Percentiles rank a stretch among this genome's conserved stretches.
These are phyloP conservation scores for Aquanectria penicillioides DNA, from an alignment of 2,329 filamentous ascomycete species.

Conservation along the genomic window DNA sequence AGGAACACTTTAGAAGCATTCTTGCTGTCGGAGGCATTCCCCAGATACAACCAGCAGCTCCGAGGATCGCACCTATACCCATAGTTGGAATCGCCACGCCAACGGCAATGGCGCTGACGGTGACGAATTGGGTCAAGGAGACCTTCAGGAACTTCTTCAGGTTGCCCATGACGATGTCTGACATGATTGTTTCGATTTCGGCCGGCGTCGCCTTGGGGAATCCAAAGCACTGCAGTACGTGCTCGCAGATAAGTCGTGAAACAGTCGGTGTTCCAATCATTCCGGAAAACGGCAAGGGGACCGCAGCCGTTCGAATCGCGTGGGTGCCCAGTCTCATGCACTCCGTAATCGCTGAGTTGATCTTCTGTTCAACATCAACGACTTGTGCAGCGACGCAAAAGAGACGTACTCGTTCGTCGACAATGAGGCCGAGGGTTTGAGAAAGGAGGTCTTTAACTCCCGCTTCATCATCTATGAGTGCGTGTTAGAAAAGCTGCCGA, in stretches of 20 bases:
- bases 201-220: conserved; percentile 37
- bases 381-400: conserved; percentile 43
- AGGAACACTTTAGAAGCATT: conserved; percentile 40
- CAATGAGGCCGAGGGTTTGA: conserved; percentile 40
- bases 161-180: conserved; percentile 36
- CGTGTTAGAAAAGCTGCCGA: not conserved
- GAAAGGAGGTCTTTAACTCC: conserved; percentile 39
- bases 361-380: conserved; percentile 44
- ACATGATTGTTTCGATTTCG: conserved; percentile 38
- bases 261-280: conserved; percentile 40
- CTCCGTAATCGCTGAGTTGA: conserved; percentile 44
- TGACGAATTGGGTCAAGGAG: conserved; percentile 33
- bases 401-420: conserved; percentile 44
- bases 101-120: conserved; percentile 24
- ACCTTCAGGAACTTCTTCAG: conserved; percentile 34
- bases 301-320: conserved; percentile 40
- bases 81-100: conserved; percentile 32
- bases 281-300: conserved; percentile 35
- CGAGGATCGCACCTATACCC: conserved; percentile 34
- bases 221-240: conserved; percentile 41
- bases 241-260: conserved; percentile 41
- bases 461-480: conserved; percentile 28
- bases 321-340: conserved; percentile 42
- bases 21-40: conserved; percentile 32
- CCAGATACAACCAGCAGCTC: conserved; percentile 31